phyloP scores from a whole-genome alignment of 2,329 filamentous ascomycete species.

The Calonectria multiphialidica region DNA sequence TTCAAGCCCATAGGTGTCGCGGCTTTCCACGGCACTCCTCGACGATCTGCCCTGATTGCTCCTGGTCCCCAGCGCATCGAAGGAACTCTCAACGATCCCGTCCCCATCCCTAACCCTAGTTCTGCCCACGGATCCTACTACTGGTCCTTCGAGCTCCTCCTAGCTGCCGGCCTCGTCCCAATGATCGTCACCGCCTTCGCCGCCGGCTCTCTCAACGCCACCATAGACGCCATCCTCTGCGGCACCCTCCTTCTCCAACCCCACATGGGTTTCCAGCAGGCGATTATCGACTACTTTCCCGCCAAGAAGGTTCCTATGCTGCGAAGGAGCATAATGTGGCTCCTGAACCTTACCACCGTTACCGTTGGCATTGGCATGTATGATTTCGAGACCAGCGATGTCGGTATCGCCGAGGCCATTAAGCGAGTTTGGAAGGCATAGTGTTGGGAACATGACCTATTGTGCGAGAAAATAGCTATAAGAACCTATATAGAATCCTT shows the following conservation, averaged over 20 bases:
- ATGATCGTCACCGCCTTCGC: constrained; percentile 93
- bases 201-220: constrained; percentile 89
- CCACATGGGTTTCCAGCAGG: constrained; percentile 93
- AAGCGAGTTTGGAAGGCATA: constrained; percentile 90
- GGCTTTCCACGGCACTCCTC: constrained; percentile 87
- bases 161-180: constrained; percentile 86
- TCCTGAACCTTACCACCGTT: constrained; percentile 82
- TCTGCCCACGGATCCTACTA: constrained; percentile 95
- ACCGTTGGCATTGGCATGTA: constrained; percentile 90
- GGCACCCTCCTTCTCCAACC: constrained; percentile 89
- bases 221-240: constrained; percentile 88
- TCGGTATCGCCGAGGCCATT: constrained; percentile 90
- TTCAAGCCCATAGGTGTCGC: constrained; percentile 68
- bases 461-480: constrained; percentile 38
- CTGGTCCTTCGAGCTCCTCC: constrained; percentile 94
- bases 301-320: constrained; percentile 74
- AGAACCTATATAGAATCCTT: constrained; percentile 44
- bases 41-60: constrained; percentile 83
- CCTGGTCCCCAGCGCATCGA: constrained; percentile 84
- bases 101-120: constrained; percentile 76
- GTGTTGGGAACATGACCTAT: constrained; percentile 33
- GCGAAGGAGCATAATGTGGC: constrained; percentile 79
- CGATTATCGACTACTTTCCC: constrained; percentile 94
- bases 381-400: constrained; percentile 99
- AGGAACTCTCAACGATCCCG: constrained; percentile 89